These are phyloP conservation scores for Debaryomyces fabryi DNA, from an alignment of 1,139 yeast genomes.

Conservation along the genomic window DNA sequence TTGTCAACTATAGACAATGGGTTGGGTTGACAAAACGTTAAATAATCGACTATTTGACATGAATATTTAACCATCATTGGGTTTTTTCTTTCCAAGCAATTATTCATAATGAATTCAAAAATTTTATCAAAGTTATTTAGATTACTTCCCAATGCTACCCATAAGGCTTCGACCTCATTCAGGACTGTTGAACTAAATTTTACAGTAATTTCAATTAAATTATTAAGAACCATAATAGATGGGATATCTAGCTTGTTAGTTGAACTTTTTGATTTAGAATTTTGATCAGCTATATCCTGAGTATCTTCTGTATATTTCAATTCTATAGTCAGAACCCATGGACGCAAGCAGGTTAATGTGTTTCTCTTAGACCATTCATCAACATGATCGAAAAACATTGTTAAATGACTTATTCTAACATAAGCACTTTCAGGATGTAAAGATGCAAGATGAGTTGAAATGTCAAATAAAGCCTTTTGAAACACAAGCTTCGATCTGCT, in stretches of 20 bases:
- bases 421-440: slow-evolving; percentile 60
- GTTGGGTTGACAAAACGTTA: slow-evolving; percentile 63
- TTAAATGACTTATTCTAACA: slow-evolving; percentile 69
- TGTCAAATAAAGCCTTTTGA: slow-evolving; percentile 72
- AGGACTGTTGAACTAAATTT: slow-evolving; percentile 72
- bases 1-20: slow-evolving; percentile 62
- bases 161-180: slow-evolving; percentile 87
- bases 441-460: slow-evolving; percentile 58
- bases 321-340: slow-evolving; percentile 87
- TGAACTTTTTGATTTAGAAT: slow-evolving; percentile 9
- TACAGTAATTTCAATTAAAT: slow-evolving; percentile 82
- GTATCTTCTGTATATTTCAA: slow-evolving; percentile 42
- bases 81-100: slow-evolving; percentile 72
- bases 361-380: slow-evolving; percentile 64
- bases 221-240: slow-evolving; percentile 78
- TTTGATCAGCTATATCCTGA: slow-evolving; percentile 10
- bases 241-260: slow-evolving; percentile 39
- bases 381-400: slow-evolving; percentile 69
- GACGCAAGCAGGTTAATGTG: slow-evolving; percentile 74
- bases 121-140: slow-evolving; percentile 72
- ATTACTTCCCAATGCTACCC: slow-evolving; percentile 87
- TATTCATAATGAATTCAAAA: slow-evolving; percentile 66
- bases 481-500: slow-evolving; percentile 73
- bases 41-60: slow-evolving; percentile 77
- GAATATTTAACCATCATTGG: slow-evolving; percentile 77